phyloP scores from a whole-genome alignment of 257 asterid species.

The Rhazya stricta region DNA sequence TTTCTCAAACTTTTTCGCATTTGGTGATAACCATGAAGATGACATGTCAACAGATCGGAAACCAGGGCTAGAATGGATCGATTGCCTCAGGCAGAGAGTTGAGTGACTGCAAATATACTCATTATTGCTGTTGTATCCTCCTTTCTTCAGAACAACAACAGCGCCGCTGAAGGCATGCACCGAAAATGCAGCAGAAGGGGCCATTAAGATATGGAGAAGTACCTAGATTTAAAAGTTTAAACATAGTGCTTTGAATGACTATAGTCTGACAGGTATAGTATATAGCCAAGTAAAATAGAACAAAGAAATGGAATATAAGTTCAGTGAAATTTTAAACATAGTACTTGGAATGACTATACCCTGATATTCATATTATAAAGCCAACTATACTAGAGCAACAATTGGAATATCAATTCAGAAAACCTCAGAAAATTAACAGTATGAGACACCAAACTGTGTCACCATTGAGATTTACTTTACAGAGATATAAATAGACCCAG shows the following conservation, averaged over 20 bases:
- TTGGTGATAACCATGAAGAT: slow-evolving; percentile 11
- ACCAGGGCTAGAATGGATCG: slow-evolving; percentile 10
- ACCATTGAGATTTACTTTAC: not conserved
- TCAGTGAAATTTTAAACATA: not conserved
- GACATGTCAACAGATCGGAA: slow-evolving; percentile 24
- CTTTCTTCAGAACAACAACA: slow-evolving; percentile 22
- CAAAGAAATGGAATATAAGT: not conserved
- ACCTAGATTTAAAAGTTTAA: not conserved
- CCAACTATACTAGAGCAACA: not conserved
- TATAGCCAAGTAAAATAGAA: not conserved
- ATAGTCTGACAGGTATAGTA: not conserved
- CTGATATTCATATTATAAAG: not conserved
- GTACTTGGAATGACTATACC: not conserved
- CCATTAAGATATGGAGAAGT: slow-evolving; percentile 28
- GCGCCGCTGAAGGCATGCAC: slow-evolving; percentile 25
- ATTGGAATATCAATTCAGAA: not conserved
- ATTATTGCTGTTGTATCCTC: slow-evolving; percentile 8
- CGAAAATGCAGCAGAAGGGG: slow-evolving; percentile 34
- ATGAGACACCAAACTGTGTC: not conserved
- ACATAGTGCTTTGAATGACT: not conserved
- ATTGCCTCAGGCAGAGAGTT: slow-evolving; percentile 17
- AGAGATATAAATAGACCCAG: not conserved
- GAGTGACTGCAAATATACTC: slow-evolving; percentile 24
- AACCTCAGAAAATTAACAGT: not conserved
- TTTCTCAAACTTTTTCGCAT: slow-evolving; percentile 19